phyloP scores from a whole-genome alignment of 2,329 filamentous ascomycete species.

The Pyrenophora graminea region DNA sequence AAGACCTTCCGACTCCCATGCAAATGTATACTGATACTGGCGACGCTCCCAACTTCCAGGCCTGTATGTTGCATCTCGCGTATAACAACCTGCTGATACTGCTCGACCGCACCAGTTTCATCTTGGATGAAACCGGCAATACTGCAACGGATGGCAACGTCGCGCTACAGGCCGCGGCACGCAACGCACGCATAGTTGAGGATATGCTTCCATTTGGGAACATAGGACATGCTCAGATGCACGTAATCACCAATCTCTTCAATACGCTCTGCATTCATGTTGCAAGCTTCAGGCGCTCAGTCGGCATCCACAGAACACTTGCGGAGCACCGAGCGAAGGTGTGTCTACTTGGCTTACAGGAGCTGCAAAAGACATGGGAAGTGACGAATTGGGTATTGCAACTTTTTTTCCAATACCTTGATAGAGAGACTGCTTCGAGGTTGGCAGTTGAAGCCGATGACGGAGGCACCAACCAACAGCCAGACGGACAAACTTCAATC shows the following conservation, averaged over 20 bases:
- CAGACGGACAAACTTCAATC: constrained; percentile 4
- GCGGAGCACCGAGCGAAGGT: constrained; percentile 56
- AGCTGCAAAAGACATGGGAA: constrained; percentile 57
- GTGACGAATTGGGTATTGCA: constrained; percentile 56
- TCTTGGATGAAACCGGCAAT: constrained; percentile 42
- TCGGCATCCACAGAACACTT: constrained; percentile 49
- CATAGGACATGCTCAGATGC: constrained; percentile 52
- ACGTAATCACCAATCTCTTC: constrained; percentile 56
- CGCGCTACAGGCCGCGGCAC: constrained; percentile 53
- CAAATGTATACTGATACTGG: constrained; percentile 38
- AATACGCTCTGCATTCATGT: constrained; percentile 56
- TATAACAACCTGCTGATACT: constrained; percentile 56
- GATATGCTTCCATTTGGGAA: constrained; percentile 53
- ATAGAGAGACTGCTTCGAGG: constrained; percentile 50
- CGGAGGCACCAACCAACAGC: constrained; percentile 17
- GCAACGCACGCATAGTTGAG: constrained; percentile 54
- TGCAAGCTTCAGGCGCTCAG: constrained; percentile 48
- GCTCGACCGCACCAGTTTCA: constrained; percentile 51
- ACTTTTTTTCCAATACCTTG: constrained; percentile 55
- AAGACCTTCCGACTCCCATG: constrained; percentile 43
- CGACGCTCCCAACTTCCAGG: constrained; percentile 45
- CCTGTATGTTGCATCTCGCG: constrained; percentile 49
- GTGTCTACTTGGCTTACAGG: constrained; percentile 53
- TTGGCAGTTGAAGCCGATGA: constrained; percentile 40
- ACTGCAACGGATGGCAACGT: constrained; percentile 46